Evolutionary conservation across 176 grass and related monocot species (phyloP).

Genomic region (Juncus inflexus): DNA sequence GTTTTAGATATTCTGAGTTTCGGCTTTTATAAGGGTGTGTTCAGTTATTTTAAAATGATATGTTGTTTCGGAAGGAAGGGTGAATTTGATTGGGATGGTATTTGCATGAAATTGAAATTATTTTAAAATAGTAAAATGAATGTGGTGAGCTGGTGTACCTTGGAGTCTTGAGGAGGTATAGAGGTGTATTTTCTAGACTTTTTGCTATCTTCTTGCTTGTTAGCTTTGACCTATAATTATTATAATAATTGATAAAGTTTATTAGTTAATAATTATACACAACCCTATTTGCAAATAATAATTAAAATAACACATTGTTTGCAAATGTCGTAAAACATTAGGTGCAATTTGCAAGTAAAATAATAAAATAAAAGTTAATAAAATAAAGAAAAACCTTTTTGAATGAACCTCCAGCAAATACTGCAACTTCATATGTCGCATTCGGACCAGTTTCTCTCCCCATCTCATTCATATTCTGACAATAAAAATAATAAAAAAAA

Average conservation of each 20-base stretch:
- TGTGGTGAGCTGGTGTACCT: slow-evolving; percentile 29
- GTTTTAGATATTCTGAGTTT: not conserved
- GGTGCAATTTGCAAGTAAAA: not conserved
- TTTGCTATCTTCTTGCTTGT: slow-evolving; percentile 24
- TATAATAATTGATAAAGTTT: not conserved
- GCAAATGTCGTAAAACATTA: not conserved
- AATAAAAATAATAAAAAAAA: slow-evolving; percentile 17
- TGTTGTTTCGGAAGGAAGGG: too few relatives aligned
- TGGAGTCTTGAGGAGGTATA: slow-evolving; percentile 17
- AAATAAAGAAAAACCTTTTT: slow-evolving; percentile 54
- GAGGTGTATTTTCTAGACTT: slow-evolving; percentile 30
- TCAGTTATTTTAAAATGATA: too few relatives aligned
- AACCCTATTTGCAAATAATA: not conserved
- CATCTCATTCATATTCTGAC: slow-evolving; percentile 60
- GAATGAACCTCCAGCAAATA: slow-evolving; percentile 68
- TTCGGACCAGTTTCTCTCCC: slow-evolving; percentile 46
- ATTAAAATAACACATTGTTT: slow-evolving; percentile 2
- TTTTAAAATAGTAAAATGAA: too few relatives aligned
- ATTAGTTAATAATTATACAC: slow-evolving; percentile 14
- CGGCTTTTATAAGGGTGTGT: too few relatives aligned
- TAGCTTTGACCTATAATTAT: slow-evolving; percentile 43
- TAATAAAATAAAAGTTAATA: not conserved
- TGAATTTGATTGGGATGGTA: too few relatives aligned
- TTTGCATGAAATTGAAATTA: too few relatives aligned
- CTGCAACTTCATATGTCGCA: slow-evolving; percentile 83